Evolutionary conservation across 2,329 filamentous ascomycete species (phyloP).

Genomic region (Beauveria medogensis): DNA sequence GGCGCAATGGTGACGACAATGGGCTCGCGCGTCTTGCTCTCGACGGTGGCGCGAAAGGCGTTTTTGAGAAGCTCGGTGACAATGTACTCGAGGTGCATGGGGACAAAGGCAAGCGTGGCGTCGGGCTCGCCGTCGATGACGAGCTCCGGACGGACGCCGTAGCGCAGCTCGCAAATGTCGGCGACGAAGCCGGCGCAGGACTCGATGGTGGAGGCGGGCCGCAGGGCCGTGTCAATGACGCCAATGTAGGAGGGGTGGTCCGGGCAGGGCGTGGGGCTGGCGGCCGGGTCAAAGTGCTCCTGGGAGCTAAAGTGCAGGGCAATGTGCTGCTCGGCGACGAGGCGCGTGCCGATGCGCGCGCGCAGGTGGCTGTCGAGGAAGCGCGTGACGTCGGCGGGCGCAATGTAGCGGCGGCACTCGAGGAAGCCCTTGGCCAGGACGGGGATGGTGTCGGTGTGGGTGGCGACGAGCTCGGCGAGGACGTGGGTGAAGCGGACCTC

Average conservation of each 20-base stretch:
- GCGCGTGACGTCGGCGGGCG: constrained; percentile 69
- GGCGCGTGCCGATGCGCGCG: constrained; percentile 83
- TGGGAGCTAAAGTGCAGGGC: constrained; percentile 69
- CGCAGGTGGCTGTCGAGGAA: constrained; percentile 93
- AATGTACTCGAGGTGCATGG: constrained; percentile 95
- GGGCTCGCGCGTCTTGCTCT: constrained; percentile 72
- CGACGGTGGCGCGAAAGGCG: constrained; percentile 86
- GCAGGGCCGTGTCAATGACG: constrained; percentile 85
- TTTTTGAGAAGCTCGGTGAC: constrained; percentile 96
- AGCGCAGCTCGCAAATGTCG: constrained; percentile 94
- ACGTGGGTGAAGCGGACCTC: constrained; percentile 88
- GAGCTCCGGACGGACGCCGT: constrained; percentile 76
- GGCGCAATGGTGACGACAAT: constrained; percentile 88
- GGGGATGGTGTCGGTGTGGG: constrained; percentile 89
- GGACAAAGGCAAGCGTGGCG: constrained; percentile 87
- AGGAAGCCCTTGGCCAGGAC: constrained; percentile 86
- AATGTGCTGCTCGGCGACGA: constrained; percentile 95
- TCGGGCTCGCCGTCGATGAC: constrained; percentile 77
- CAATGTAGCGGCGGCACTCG: constrained; percentile 87
- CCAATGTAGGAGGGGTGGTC: constrained; percentile 69
- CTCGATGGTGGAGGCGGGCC: constrained; percentile 73
- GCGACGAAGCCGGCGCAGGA: constrained; percentile 84
- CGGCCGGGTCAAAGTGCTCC: constrained; percentile 55
- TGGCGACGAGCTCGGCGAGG: constrained; percentile 89
- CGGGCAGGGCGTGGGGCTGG: constrained; percentile 41